phyloP scores from a whole-genome alignment of 768 basidiomycete species.

The Lactarius pseudohatsudake region DNA sequence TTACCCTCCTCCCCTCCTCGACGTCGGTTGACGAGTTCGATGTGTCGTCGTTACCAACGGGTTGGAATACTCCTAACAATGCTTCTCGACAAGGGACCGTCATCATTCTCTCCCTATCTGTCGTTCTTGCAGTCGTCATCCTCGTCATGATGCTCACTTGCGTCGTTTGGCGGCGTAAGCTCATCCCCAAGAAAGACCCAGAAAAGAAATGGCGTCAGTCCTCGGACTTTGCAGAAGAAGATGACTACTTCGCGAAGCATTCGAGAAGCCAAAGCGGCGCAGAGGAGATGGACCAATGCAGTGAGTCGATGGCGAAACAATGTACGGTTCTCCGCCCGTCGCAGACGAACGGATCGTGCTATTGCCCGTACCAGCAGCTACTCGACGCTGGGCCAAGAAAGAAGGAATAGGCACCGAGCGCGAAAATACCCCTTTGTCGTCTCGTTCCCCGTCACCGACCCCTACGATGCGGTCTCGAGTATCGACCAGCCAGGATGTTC shows the following conservation, averaged over 20 bases:
- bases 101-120: conserved; percentile 52
- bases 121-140: conserved; percentile 62
- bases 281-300: conserved; percentile 64
- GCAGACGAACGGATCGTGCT: conserved; percentile 43
- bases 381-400: conserved; percentile 5
- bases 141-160: conserved; percentile 59
- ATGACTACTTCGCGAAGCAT: conserved; percentile 33
- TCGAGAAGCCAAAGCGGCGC: conserved; percentile 49
- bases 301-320: conserved; percentile 69
- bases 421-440: neutral
- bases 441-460: conserved; percentile 19
- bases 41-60: conserved; percentile 31
- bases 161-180: conserved; percentile 57
- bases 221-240: conserved; percentile 31
- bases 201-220: conserved; percentile 48
- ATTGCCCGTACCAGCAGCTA: conserved; percentile 3
- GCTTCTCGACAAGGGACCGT: conserved; percentile 17
- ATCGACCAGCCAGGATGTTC: neutral
- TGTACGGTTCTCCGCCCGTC: conserved; percentile 58
- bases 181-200: conserved; percentile 45
- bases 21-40: conserved; percentile 25
- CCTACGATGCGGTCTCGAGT: neutral
- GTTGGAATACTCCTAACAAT: conserved; percentile 25
- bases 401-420: neutral
- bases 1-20: conserved; percentile 20